phyloP scores from a whole-genome alignment of 768 basidiomycete species.

The Guyanaporus albipodus region DNA sequence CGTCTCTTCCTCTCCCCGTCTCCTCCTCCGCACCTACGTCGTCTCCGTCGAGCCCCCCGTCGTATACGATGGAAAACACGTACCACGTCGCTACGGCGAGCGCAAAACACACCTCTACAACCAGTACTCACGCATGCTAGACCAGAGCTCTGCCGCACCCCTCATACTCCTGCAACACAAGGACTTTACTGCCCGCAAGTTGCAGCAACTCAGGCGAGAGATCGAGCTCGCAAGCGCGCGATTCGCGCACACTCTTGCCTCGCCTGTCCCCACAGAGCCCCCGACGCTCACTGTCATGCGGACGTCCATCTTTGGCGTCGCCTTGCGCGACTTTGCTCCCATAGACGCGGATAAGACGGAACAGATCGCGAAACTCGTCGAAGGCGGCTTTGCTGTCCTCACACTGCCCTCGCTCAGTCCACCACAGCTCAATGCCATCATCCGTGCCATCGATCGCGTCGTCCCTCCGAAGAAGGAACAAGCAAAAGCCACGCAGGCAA shows the following conservation, averaged over 20 bases:
- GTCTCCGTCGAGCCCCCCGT: slow-evolving; percentile 53
- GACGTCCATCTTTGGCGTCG: slow-evolving; percentile 77
- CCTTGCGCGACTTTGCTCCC: slow-evolving; percentile 57
- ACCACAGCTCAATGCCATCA: slow-evolving; percentile 62
- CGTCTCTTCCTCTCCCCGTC: slow-evolving; percentile 4
- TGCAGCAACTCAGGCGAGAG: slow-evolving; percentile 65
- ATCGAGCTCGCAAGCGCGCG: slow-evolving; percentile 55
- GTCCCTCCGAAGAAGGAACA: slow-evolving; percentile 57
- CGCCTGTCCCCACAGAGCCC: slow-evolving; percentile 25
- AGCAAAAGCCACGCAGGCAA: slow-evolving; percentile 42
- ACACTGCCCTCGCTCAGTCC: slow-evolving; percentile 66
- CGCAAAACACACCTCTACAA: slow-evolving; percentile 80
- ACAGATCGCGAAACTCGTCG: slow-evolving; percentile 51
- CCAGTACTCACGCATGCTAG: slow-evolving; percentile 72
- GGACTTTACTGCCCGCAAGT: slow-evolving; percentile 65
- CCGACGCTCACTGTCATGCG: slow-evolving; percentile 69
- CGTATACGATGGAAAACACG: slow-evolving; percentile 48
- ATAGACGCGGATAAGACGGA: slow-evolving; percentile 46
- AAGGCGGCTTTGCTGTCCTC: slow-evolving; percentile 64
- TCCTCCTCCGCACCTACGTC: slow-evolving; percentile 44
- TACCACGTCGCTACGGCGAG: slow-evolving; percentile 66
- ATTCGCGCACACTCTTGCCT: slow-evolving; percentile 27
- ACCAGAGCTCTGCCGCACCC: slow-evolving; percentile 51
- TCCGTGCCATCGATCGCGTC: slow-evolving; percentile 61
- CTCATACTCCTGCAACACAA: slow-evolving; percentile 77